phyloP scores from a whole-genome alignment of 306 rosid genomes.

The Gleditsia sinensis region DNA sequence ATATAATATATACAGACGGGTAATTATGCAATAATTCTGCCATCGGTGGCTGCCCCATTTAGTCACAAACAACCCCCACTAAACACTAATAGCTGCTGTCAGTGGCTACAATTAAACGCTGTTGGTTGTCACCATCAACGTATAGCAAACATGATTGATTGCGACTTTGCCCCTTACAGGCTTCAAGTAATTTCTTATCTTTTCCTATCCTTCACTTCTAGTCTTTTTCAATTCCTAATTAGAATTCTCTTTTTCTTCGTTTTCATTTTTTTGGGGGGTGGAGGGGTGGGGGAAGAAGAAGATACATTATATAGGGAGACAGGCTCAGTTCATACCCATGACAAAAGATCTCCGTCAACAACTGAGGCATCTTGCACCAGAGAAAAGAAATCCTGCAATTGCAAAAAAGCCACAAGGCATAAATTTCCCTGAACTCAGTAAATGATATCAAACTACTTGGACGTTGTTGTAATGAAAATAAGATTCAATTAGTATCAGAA shows the following conservation, averaged over 20 bases:
- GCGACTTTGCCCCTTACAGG: too few species aligned
- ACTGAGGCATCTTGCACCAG: constrained; percentile 64
- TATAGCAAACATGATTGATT: background rate
- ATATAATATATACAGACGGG: background rate
- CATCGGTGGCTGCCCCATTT: background rate
- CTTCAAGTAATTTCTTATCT: too few species aligned
- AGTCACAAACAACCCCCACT: too few species aligned
- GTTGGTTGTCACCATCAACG: background rate
- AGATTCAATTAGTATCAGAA: background rate
- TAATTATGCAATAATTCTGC: background rate
- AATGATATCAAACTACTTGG: constrained; percentile 1
- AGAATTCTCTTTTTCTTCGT: background rate
- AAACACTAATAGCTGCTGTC: background rate
- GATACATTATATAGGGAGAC: background rate
- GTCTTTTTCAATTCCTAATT: background rate
- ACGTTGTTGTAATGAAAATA: background rate
- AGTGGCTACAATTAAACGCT: background rate
- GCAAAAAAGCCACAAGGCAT: constrained; percentile 20
- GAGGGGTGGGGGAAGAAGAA: background rate
- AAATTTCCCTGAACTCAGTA: constrained; percentile 3
- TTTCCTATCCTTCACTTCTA: background rate
- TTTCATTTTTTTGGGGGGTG: too few species aligned
- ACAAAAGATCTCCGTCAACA: constrained; percentile 87
- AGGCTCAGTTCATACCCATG: constrained; percentile 65
- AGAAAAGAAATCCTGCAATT: constrained; percentile 75